These are phyloP conservation scores for Amanita subjunquillea DNA, from an alignment of 768 basidiomycete genomes.

Conservation along the genomic window DNA sequence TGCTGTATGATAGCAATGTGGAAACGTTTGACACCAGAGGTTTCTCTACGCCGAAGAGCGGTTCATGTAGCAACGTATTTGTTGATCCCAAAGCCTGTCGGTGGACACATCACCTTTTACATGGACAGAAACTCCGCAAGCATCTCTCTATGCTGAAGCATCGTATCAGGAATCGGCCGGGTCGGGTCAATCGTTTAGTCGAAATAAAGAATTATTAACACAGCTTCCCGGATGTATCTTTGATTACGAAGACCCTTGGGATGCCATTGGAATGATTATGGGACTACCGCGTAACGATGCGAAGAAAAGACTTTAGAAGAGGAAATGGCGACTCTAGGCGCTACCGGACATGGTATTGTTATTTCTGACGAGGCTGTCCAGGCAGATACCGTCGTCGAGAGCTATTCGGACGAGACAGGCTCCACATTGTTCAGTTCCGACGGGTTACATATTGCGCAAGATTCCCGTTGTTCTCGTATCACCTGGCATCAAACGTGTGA, in stretches of 20 bases:
- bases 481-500: not conserved
- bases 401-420: not conserved
- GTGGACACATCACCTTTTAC: slow-evolving; percentile 1
- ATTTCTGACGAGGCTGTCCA: not conserved
- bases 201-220: not conserved
- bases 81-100: not conserved
- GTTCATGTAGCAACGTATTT: too few species aligned
- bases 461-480: not conserved
- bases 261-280: slow-evolving; percentile 4
- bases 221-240: slow-evolving; percentile 3
- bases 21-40: not conserved
- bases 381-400: not conserved
- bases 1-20: too few species aligned
- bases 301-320: slow-evolving; percentile 1
- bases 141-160: not conserved
- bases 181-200: not conserved
- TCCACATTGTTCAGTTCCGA: not conserved
- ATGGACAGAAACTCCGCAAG: not conserved
- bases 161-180: not conserved
- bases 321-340: not conserved
- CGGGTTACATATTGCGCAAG: not conserved
- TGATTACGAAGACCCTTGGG: slow-evolving; percentile 6
- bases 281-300: not conserved
- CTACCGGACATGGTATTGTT: not conserved
- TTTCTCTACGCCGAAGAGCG: not conserved